A percentile compares a stretch with the other conserved stretches of the same genome.
Evolutionary conservation across 768 basidiomycete genomes (phyloP).

Genomic region (Lentinula detonsa): DNA sequence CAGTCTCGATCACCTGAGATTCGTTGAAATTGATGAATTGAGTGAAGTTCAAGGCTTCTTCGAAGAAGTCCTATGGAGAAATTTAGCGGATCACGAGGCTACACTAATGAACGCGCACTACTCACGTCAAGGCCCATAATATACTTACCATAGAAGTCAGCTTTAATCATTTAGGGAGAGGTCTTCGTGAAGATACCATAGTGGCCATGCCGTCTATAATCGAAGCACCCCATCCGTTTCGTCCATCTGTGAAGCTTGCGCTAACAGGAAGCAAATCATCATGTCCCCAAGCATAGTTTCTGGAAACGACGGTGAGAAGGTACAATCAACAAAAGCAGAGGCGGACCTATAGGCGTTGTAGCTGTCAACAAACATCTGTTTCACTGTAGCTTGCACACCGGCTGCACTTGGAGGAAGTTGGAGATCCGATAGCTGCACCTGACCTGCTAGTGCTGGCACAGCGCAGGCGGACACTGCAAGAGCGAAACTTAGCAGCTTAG

Average conservation of each 20-base stretch:
- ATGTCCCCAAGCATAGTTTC: slow-evolving; percentile 42
- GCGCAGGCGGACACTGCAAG: not conserved
- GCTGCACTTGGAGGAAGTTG: slow-evolving; percentile 29
- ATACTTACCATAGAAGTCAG: slow-evolving; percentile 18
- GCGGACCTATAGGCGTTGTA: slow-evolving; percentile 39
- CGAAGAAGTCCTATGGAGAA: slow-evolving; percentile 29
- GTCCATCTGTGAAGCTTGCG: slow-evolving; percentile 6
- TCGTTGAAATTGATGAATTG: slow-evolving; percentile 34
- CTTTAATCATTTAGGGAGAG: not conserved
- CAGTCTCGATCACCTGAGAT: slow-evolving; percentile 28
- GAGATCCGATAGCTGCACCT: slow-evolving; percentile 32
- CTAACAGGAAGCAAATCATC: slow-evolving; percentile 28
- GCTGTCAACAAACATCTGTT: slow-evolving; percentile 32
- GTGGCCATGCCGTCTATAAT: slow-evolving; percentile 42
- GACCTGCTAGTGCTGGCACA: not conserved
- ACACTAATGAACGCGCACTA: not conserved
- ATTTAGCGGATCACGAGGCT: not conserved
- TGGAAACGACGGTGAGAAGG: slow-evolving; percentile 8
- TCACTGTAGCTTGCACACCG: slow-evolving; percentile 26
- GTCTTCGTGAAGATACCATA: slow-evolving; percentile 26
- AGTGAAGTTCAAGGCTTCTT: slow-evolving; percentile 33
- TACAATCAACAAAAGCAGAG: not conserved
- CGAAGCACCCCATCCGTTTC: slow-evolving; percentile 11
- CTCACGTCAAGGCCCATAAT: slow-evolving; percentile 37
- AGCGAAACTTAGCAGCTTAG: not conserved